Base-by-base conservation (phyloP, 352 stramenopile species). In the Phytophthora macrochlamydospora region DNA sequence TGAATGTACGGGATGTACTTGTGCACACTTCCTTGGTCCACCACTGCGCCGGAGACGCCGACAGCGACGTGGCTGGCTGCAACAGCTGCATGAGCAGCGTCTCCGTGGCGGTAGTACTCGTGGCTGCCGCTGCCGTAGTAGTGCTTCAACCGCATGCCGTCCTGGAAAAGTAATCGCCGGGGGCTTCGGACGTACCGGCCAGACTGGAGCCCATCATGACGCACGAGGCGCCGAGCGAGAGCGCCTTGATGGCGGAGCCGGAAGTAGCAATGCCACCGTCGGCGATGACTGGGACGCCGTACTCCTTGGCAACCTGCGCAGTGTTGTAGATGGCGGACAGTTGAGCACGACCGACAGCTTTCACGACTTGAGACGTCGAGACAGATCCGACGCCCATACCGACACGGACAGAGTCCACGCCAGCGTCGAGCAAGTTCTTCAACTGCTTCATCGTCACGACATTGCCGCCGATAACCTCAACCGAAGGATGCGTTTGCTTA, bases 131-230 rank as follows among this genome's bases (percentile, higher is more conserved):
- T 99, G 56, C 98, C 98, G 67, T 97, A 91, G 89, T 99, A 99
- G 53, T 97, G 90, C 84, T 99, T 99, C 30, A 99, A 85, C 43
- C 98, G 94, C 66, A 99, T 94, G 37, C 97, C 98, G 70, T 99
- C 97, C 84, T 99, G 96, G 73, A 99, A 99, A 99, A 99, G 79
- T 99, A 99, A 73, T 99, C 95, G 31, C 98, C 98, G 4, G 98
- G 98, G 28, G 97, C 92, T 78, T 99, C 98, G 45, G 98, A 95
- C 9, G 97, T 99, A 48, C 82, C 98, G 7, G 98, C 98, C 58
- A 99, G 90, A 75, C 98, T 98, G 31, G 92, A 98, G 48, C 98
- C 98, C 96, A 99, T 99, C 97, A 99, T 99, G 44, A 99, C 97
- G 67, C 94, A 98, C 40, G 93, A 98, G 37, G 98, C 98, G 35